Evolutionary conservation across 2,329 filamentous ascomycete species (phyloP), one percentile per base, ranked within the genome.

Genomic region (Ascochyta fabae): DNA sequence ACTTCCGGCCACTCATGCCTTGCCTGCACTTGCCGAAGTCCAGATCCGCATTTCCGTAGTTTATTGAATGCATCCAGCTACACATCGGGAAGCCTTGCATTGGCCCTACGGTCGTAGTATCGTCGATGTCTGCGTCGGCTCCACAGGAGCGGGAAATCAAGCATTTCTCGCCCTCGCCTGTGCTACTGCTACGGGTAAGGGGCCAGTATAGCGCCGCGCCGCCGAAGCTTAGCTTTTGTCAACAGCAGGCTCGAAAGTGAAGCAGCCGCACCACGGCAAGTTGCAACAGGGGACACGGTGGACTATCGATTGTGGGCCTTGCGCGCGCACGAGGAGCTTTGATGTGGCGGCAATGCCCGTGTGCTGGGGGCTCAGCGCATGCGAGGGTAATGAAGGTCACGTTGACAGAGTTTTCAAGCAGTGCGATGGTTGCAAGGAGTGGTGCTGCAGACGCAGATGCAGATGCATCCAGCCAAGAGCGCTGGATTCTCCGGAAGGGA

Each of bases 91-190:
- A 47, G 47, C 43, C 38, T 27, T 51, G 52, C 45, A 36, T 49
- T 33, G 29, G 49, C 43, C 48, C 26, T 46, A 52, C 36, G 34
- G 41, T 40, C 36, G 13, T 33, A 23, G 2, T 6, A 7, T 41
- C 38, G 22, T 26, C 16, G 4, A 10, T 16, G 4, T n/a, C 22
- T 27, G 39, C 23, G 24, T 45, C 31, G 46, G 27, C 46, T 49
- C 46, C 46, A 41, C 23, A 19, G 35, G n/a, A 35, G 36, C 24
- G 36, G 45, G 46, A 45, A 43, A 51, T 47, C 38, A 56, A 56
- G 53, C 53, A 42, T 56, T 47, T 42, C 24, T 38, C 48, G 33
- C 43, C 47, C 47, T 56, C 47, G 53, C 47, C 31, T 56, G 53
- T 48, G 42, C 36, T 47, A 50, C 53, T 34, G 35, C 6, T 23